Evolutionary conservation across 345 rosid genomes (phyloP).

Genomic region (Pistacia integerrima): DNA sequence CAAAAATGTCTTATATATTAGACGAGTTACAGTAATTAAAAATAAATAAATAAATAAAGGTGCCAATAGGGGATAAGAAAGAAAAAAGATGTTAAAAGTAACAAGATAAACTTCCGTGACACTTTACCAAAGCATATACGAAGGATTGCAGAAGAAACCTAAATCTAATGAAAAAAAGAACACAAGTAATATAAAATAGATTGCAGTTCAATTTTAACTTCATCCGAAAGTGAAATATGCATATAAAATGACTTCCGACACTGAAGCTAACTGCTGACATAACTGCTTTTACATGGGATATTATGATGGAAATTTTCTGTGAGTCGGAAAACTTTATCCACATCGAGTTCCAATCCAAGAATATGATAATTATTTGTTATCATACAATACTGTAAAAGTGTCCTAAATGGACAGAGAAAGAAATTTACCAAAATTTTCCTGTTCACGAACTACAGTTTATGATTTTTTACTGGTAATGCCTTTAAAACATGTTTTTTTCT

Average conservation of each 20-base stretch:
- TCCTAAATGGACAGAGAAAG: not conserved
- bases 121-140: not conserved
- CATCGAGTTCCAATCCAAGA: not conserved
- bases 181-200: slow-evolving; percentile 1
- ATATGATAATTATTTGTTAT: not conserved
- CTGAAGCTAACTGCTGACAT: not conserved
- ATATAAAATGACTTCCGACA: not conserved
- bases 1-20: slow-evolving; percentile 15
- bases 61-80: not conserved
- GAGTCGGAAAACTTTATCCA: not conserved
- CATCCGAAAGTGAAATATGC: not conserved
- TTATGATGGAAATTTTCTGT: not conserved
- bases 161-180: slow-evolving; percentile 5
- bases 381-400: not conserved
- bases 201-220: not conserved
- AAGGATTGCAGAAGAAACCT: not conserved
- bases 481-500: not conserved
- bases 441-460: slow-evolving; percentile 1
- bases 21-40: not conserved
- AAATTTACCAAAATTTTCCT: slow-evolving; percentile 2
- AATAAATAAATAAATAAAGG: not conserved
- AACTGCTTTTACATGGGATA: not conserved
- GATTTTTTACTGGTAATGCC: not conserved
- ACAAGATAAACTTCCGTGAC: not conserved
- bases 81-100: not conserved